A percentile compares a stretch with the other conserved stretches of the same genome.
These are phyloP conservation scores for Botryobasidium botryosum DNA, from an alignment of 768 basidiomycete species.

Conservation along the genomic window DNA sequence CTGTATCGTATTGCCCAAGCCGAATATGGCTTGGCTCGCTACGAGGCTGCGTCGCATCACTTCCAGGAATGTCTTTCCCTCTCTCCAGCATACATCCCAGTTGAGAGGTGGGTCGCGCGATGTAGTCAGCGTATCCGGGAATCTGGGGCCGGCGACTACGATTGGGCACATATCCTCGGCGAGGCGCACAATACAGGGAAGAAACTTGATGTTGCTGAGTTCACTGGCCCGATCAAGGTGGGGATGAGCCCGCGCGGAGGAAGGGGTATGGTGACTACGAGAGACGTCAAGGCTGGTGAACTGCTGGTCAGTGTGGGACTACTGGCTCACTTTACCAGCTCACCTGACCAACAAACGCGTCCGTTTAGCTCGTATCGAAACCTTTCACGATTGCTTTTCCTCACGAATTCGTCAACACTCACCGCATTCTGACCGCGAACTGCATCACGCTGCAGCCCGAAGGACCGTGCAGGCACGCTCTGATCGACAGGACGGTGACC, in stretches of 20 bases:
- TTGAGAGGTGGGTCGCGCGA: too few species aligned
- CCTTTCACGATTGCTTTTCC: background rate
- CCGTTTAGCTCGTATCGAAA: background rate
- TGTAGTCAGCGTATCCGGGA: too few species aligned
- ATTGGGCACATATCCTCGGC: too few species aligned
- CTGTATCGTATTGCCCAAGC: constrained; percentile 3
- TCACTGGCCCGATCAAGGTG: constrained; percentile 6
- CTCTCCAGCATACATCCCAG: too few species aligned
- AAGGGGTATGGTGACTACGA: constrained; percentile 9
- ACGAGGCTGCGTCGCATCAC: too few species aligned
- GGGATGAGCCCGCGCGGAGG: too few species aligned
- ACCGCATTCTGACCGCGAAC: background rate
- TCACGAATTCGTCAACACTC: background rate
- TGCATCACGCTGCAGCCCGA: background rate
- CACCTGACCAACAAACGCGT: background rate
- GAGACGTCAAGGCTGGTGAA: constrained; percentile 2
- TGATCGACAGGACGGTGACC: background rate
- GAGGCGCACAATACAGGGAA: too few species aligned
- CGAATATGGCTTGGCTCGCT: constrained; percentile 1
- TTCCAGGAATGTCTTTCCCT: too few species aligned
- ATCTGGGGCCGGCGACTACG: too few species aligned
- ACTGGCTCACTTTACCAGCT: background rate
- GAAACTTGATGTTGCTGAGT: too few species aligned
- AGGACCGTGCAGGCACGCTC: background rate
- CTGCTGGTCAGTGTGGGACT: constrained; percentile 2